These are phyloP conservation scores for Alternaria triticimaculans DNA, from an alignment of 2,329 filamentous ascomycete genomes.

Conservation along the genomic window DNA sequence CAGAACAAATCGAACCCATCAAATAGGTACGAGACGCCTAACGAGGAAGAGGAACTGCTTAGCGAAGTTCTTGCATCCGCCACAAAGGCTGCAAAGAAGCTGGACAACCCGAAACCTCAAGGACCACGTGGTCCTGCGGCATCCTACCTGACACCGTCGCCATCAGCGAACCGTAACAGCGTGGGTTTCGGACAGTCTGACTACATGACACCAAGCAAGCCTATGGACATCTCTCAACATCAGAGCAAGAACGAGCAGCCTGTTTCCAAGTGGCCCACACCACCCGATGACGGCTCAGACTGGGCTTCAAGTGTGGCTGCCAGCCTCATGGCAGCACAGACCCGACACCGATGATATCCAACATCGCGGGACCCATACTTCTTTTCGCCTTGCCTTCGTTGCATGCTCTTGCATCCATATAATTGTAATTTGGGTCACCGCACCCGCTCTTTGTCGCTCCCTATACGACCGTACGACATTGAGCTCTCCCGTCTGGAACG, in stretches of 20 bases:
- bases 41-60: slow-evolving; percentile 94
- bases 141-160: slow-evolving; percentile 73
- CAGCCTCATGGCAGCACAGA: slow-evolving; percentile 61
- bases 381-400: slow-evolving; percentile 33
- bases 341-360: slow-evolving; percentile 42
- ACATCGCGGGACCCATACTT: slow-evolving; percentile 17
- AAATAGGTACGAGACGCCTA: slow-evolving; percentile 89
- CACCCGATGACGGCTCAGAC: slow-evolving; percentile 83
- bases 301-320: slow-evolving; percentile 86
- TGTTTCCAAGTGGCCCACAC: slow-evolving; percentile 86
- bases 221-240: slow-evolving; percentile 66
- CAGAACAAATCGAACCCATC: slow-evolving; percentile 73
- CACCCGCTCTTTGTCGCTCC: slow-evolving; percentile 36
- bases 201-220: slow-evolving; percentile 70
- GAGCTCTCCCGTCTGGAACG: slow-evolving; percentile 49
- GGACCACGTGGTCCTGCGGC: slow-evolving; percentile 63
- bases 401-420: slow-evolving; percentile 35
- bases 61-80: slow-evolving; percentile 86
- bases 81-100: slow-evolving; percentile 73
- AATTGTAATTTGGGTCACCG: slow-evolving; percentile 43
- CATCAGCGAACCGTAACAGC: slow-evolving; percentile 83
- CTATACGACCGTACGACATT: slow-evolving; percentile 44
- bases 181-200: slow-evolving; percentile 73
- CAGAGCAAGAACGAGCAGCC: slow-evolving; percentile 53
- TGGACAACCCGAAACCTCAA: slow-evolving; percentile 61